A percentile compares a stretch with the other conserved stretches of the same genome.
These are phyloP conservation scores for Xylaria sp. DNA, from an alignment of 495 filamentous ascomycete species.

Conservation along the genomic window DNA sequence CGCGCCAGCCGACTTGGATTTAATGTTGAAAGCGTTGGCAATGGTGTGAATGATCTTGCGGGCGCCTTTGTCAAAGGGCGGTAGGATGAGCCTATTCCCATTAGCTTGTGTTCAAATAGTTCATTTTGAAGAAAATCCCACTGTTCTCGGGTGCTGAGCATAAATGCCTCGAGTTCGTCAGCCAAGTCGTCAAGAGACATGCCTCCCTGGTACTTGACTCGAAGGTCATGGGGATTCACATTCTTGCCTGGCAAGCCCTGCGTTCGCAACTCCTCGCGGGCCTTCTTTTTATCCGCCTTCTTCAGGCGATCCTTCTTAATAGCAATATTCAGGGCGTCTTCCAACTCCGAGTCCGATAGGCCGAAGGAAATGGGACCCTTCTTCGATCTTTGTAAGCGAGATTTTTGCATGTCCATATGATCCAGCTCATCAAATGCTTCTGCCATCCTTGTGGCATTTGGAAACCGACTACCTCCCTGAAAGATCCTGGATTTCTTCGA, in stretches of 20 bases:
- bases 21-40: conserved; percentile 72
- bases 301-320: conserved; percentile 83
- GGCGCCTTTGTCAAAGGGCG: conserved; percentile 80
- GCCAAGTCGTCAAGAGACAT: conserved; percentile 76
- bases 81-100: conserved; percentile 69
- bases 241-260: conserved; percentile 80
- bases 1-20: conserved; percentile 82
- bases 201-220: conserved; percentile 73
- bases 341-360: conserved; percentile 78
- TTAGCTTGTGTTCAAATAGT: conserved; percentile 30
- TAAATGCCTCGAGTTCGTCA: conserved; percentile 72
- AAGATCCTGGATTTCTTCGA: conserved; percentile 34
- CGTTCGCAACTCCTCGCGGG: conserved; percentile 77
- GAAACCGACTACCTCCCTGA: conserved; percentile 51
- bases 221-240: conserved; percentile 67
- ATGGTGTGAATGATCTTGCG: conserved; percentile 81
- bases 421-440: conserved; percentile 82
- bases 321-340: conserved; percentile 61
- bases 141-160: conserved; percentile 69
- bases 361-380: conserved; percentile 58
- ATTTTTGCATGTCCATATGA: conserved; percentile 81
- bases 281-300: conserved; percentile 79
- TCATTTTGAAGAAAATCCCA: conserved; percentile 46
- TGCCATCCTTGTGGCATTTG: conserved; percentile 67
- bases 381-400: conserved; percentile 45